A percentile compares a stretch with the other conserved stretches of the same genome.
Evolutionary conservation across 2,329 filamentous ascomycete species (phyloP).

Genomic region (Leptographium galeiforme): DNA sequence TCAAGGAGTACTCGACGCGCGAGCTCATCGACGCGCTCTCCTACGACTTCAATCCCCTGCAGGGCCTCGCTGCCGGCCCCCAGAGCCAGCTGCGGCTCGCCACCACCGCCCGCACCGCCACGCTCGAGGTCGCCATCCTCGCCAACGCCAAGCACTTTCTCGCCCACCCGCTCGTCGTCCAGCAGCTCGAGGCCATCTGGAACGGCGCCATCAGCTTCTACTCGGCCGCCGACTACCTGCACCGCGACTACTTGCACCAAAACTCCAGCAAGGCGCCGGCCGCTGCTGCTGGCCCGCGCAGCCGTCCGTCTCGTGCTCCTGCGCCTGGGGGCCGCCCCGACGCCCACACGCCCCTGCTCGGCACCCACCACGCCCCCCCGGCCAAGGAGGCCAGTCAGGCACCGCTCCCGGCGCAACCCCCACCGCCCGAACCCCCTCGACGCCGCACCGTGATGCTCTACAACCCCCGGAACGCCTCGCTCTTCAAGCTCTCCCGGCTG

Average conservation of each 20-base stretch:
- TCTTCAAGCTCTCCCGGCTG: conserved; percentile 82
- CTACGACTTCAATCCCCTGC: conserved; percentile 88
- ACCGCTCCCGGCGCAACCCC: neutral
- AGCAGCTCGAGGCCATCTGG: conserved; percentile 96
- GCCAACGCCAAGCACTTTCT: conserved; percentile 88
- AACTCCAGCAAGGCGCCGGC: conserved; percentile 23
- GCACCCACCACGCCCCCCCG: conserved; percentile 4
- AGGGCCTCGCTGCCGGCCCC: conserved; percentile 50
- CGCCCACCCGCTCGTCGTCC: conserved; percentile 79
- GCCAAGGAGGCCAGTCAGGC: conserved; percentile 11
- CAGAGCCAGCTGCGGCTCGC: conserved; percentile 24
- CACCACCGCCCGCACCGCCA: conserved; percentile 66
- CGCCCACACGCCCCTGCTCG: neutral
- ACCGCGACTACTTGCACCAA: conserved; percentile 66
- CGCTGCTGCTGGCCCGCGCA: conserved; percentile 10
- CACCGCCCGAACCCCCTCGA: conserved; percentile 17
- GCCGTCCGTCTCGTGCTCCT: neutral
- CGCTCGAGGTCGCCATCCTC: conserved; percentile 76
- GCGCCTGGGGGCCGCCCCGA: conserved; percentile 15
- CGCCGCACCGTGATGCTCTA: conserved; percentile 76
- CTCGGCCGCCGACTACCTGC: conserved; percentile 72
- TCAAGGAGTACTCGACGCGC: conserved; percentile 79
- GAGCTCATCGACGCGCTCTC: conserved; percentile 89
- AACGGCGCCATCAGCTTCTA: conserved; percentile 92
- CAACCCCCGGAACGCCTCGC: conserved; percentile 76